These are phyloP conservation scores for Dactylonectria macrodidyma DNA, from an alignment of 2,329 filamentous ascomycete species.

Conservation along the genomic window DNA sequence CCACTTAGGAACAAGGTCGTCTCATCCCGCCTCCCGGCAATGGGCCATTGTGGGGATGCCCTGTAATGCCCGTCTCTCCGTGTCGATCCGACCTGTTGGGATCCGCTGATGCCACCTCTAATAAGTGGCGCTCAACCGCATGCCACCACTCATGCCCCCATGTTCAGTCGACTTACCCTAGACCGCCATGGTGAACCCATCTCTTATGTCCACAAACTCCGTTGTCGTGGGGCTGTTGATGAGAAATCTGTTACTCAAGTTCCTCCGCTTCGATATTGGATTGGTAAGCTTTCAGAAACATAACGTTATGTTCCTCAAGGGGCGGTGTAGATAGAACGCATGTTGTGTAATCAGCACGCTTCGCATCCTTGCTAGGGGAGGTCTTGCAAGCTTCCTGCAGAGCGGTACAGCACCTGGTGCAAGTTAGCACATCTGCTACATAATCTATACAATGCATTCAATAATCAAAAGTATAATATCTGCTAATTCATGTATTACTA, in stretches of 20 bases:
- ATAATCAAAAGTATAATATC: too few species aligned
- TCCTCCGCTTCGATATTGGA: neutral
- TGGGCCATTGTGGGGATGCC: constrained; percentile 13
- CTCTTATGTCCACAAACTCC: constrained; percentile 27
- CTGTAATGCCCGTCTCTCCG: neutral
- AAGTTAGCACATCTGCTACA: neutral
- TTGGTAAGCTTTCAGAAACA: constrained; percentile 25
- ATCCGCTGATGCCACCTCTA: constrained; percentile 38
- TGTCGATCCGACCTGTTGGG: constrained; percentile 34
- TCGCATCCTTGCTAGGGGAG: too few species aligned
- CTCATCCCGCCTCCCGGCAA: neutral
- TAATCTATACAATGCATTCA: too few species aligned
- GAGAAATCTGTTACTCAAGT: neutral
- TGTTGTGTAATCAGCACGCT: too few species aligned
- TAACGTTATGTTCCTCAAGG: neutral
- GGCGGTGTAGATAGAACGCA: neutral
- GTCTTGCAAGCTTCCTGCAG: too few species aligned
- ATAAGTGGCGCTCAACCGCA: constrained; percentile 34
- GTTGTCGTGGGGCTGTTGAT: neutral
- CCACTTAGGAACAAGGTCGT: constrained; percentile 21
- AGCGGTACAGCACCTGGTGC: too few species aligned
- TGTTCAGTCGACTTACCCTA: constrained; percentile 10
- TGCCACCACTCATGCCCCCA: constrained; percentile 5
- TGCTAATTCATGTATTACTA: too few species aligned
- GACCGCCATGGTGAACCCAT: neutral